Evolutionary conservation across 306 rosid species (phyloP).

Genomic region (Nissolia schottii): DNA sequence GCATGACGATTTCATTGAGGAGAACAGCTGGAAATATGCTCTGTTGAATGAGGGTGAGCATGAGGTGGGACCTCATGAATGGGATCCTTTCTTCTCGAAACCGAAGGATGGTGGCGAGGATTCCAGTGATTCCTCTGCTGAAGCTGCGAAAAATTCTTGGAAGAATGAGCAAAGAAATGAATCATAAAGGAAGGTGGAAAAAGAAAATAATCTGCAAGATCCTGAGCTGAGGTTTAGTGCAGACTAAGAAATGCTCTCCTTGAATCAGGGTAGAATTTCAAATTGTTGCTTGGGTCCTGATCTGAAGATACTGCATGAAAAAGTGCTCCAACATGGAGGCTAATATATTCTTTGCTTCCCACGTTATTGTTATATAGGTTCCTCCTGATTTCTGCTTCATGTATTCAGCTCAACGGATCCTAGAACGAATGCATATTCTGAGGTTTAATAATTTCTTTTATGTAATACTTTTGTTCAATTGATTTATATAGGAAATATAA

Average conservation of each 20-base stretch:
- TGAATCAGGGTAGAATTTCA: neutral
- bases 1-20: constrained; percentile 79
- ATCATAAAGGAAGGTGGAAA: constrained; percentile 21
- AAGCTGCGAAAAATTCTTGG: constrained; percentile 89
- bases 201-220: neutral
- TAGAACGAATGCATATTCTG: constrained; percentile 27
- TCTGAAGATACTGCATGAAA: neutral
- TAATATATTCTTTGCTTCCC: constrained; percentile 19
- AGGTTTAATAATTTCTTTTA: constrained; percentile 24
- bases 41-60: constrained; percentile 84
- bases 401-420: constrained; percentile 37
- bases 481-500: constrained; percentile 38
- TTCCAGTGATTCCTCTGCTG: constrained; percentile 55
- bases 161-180: constrained; percentile 63
- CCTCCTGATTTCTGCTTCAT: constrained; percentile 29
- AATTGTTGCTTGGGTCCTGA: constrained; percentile 20
- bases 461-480: constrained; percentile 19
- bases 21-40: constrained; percentile 95
- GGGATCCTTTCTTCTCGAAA: constrained; percentile 99
- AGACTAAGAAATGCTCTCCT: neutral
- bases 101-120: constrained; percentile 72
- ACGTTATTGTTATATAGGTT: constrained; percentile 33
- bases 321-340: constrained; percentile 4
- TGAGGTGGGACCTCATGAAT: constrained; percentile 91
- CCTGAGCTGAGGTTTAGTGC: neutral